Percentiles rank a stretch among this genome's conserved stretches.
These are phyloP conservation scores for Solanum chmielewskii DNA, from an alignment of 257 asterid genomes.

Conservation along the genomic window DNA sequence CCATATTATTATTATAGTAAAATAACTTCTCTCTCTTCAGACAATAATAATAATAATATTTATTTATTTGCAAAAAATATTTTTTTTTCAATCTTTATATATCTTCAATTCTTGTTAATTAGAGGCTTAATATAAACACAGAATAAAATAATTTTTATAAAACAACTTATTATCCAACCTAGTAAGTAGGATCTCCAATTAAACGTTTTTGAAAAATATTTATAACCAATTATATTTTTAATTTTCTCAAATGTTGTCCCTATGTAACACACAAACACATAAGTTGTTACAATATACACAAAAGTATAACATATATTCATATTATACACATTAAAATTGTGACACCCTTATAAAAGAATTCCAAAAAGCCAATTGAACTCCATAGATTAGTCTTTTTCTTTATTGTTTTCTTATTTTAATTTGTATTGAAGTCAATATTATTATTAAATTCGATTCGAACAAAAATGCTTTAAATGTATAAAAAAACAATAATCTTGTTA, in stretches of 20 bases:
- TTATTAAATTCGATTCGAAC: too few relatives aligned
- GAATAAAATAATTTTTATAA: too few relatives aligned
- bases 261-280: neutral
- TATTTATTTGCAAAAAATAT: neutral
- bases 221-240: neutral
- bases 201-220: neutral
- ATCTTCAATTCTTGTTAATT: too few relatives aligned
- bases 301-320: neutral
- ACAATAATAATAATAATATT: neutral
- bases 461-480: too few relatives aligned
- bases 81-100: too few relatives aligned
- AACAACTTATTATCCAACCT: neutral
- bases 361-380: neutral
- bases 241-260: neutral
- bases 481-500: too few relatives aligned
- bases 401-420: neutral
- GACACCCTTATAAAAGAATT: neutral
- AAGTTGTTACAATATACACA: neutral
- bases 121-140: neutral
- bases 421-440: neutral
- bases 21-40: neutral
- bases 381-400: neutral
- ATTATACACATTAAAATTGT: neutral
- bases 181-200: neutral
- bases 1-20: neutral